These are phyloP conservation scores for Tulasnella sp. DNA, from an alignment of 768 basidiomycete genomes.

Conservation along the genomic window DNA sequence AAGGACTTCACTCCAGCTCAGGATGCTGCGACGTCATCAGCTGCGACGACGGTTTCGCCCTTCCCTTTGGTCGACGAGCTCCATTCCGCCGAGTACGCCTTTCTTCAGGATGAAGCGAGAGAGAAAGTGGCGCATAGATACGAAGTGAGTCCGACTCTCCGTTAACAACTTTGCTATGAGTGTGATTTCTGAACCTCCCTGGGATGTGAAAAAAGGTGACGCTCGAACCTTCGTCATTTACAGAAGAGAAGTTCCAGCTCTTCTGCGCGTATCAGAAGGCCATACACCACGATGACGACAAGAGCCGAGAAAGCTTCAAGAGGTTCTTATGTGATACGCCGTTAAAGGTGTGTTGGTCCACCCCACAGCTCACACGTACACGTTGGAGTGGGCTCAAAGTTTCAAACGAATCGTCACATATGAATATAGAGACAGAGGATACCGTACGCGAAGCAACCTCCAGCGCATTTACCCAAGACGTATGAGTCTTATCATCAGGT, in stretches of 20 bases:
- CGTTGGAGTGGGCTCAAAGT: not conserved
- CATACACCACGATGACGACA: constrained; percentile 72
- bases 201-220: constrained; percentile 55
- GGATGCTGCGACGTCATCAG: not conserved
- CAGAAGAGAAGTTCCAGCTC: constrained; percentile 77
- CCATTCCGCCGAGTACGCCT: constrained; percentile 58
- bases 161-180: constrained; percentile 9
- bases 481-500: constrained; percentile 92
- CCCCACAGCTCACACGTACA: not conserved
- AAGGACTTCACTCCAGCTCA: constrained; percentile 14
- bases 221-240: constrained; percentile 76
- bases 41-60: constrained; percentile 38
- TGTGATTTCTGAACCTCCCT: constrained; percentile 39
- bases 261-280: constrained; percentile 75
- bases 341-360: constrained; percentile 57
- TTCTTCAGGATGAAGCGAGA: constrained; percentile 34
- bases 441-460: constrained; percentile 52
- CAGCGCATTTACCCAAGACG: constrained; percentile 65
- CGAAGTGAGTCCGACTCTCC: constrained; percentile 52
- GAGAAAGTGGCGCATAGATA: constrained; percentile 56
- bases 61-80: constrained; percentile 42
- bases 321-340: constrained; percentile 82
- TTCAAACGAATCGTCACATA: not conserved
- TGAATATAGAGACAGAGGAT: constrained; percentile 60
- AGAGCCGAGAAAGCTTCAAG: constrained; percentile 58